Conservation (phyloP, 2,329 filamentous ascomycete species). For the Waltergamsia citrina region DNA sequence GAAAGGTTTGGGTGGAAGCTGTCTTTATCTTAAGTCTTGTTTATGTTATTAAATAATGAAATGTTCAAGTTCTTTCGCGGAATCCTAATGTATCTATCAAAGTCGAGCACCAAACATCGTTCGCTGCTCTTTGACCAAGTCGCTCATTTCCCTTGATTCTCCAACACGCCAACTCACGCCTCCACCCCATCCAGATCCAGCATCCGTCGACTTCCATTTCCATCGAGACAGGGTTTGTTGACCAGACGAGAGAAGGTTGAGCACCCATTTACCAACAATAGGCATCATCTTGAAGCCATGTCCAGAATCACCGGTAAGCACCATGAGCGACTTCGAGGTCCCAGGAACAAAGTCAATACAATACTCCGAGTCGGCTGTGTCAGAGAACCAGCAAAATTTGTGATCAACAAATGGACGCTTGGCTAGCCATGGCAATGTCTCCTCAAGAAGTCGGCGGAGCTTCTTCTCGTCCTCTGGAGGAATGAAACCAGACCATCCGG, state of each 20-base stretch:
- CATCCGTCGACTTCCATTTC: constrained; percentile 33
- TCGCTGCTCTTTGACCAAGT: neutral
- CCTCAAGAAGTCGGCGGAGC: constrained; percentile 36
- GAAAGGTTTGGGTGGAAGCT: no score
- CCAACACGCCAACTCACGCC: neutral
- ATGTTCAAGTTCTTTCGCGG: no score
- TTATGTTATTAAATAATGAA: no score
- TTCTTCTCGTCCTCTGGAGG: constrained; percentile 43
- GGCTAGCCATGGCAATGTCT: constrained; percentile 42
- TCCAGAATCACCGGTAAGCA: constrained; percentile 48
- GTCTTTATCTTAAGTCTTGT: no score
- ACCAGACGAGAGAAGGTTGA: constrained; percentile 31
- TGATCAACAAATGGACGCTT: constrained; percentile 45
- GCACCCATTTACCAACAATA: constrained; percentile 42
- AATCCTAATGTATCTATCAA: neutral
- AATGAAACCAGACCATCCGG: constrained; percentile 30
- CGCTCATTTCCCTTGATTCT: neutral
- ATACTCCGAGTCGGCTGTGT: constrained; percentile 50
- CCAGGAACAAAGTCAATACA: constrained; percentile 49
- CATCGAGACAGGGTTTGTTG: constrained; percentile 33
- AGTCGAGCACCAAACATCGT: neutral
- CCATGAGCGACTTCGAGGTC: constrained; percentile 32
- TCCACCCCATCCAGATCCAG: neutral
- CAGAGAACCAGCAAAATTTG: constrained; percentile 53
- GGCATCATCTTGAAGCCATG: constrained; percentile 57